Percentiles rank a stretch among this genome's conserved stretches.
Evolutionary conservation across 2,329 filamentous ascomycete species (phyloP).

Genomic region (Ceratocystis papillata): DNA sequence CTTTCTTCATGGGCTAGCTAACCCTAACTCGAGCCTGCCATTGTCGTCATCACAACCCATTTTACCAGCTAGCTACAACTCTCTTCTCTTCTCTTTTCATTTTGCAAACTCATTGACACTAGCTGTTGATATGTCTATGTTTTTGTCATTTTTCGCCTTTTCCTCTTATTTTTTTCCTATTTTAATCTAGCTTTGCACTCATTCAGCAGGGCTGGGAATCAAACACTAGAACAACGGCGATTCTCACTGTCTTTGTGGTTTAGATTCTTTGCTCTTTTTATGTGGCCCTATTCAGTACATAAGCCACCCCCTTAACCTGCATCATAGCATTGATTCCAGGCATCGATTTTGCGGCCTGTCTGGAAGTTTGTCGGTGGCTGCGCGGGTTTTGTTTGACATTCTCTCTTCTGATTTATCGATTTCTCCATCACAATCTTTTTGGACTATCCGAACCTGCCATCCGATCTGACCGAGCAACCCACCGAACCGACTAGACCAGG

Average conservation of each 20-base stretch:
- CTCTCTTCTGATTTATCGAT: not conserved
- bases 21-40: not conserved
- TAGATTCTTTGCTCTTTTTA: not conserved
- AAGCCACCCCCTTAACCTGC: slow-evolving; percentile 14
- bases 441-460: too few relatives aligned
- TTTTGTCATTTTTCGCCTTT: not conserved
- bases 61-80: too few relatives aligned
- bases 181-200: not conserved
- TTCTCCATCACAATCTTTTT: not conserved
- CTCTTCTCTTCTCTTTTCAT: not conserved
- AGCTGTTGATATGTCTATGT: not conserved
- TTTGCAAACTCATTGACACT: not conserved
- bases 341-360: not conserved
- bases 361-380: not conserved
- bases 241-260: not conserved
- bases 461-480: not conserved
- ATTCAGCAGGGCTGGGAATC: not conserved
- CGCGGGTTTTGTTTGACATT: not conserved
- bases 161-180: not conserved
- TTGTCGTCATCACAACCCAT: slow-evolving; percentile 6
- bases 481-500: not conserved
- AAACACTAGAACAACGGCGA: not conserved
- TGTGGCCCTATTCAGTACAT: slow-evolving; percentile 1
- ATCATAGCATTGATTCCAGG: slow-evolving; percentile 2
- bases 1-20: not conserved